Evolutionary conservation across 805 yeast genomes (phyloP).

Genomic region (Candida xiaguanensis): DNA sequence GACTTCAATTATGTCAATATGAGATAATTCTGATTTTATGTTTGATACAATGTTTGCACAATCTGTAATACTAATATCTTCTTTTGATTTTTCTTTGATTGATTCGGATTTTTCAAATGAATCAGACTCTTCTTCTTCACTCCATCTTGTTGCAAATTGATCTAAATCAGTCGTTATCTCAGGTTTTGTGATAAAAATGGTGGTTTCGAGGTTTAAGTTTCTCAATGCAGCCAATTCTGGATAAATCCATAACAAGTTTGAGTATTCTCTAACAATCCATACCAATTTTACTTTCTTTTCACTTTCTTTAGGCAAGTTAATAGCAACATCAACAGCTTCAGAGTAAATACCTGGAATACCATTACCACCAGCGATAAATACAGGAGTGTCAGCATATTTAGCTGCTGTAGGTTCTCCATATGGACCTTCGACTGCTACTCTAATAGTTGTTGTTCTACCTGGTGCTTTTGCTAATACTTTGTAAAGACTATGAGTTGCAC

Average conservation of each 20-base stretch:
- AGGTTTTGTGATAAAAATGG: slow-evolving; percentile 26
- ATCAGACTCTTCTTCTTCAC: not conserved
- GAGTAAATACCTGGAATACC: slow-evolving; percentile 40
- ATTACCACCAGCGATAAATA: slow-evolving; percentile 39
- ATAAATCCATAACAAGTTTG: slow-evolving; percentile 46
- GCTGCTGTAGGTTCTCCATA: slow-evolving; percentile 36
- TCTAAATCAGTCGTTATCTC: slow-evolving; percentile 38
- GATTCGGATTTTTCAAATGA: not conserved
- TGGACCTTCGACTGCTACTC: slow-evolving; percentile 37
- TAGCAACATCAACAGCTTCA: slow-evolving; percentile 22
- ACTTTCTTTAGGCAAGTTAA: slow-evolving; percentile 10
- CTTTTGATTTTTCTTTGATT: slow-evolving; percentile 1
- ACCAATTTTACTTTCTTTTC: slow-evolving; percentile 35
- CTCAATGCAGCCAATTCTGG: slow-evolving; percentile 33
- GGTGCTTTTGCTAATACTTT: slow-evolving; percentile 18
- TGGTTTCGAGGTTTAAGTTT: slow-evolving; percentile 20
- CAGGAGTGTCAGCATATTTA: slow-evolving; percentile 21
- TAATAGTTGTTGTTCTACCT: slow-evolving; percentile 14
- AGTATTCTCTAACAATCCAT: slow-evolving; percentile 61
- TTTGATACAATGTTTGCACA: not conserved
- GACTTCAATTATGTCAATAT: slow-evolving; percentile 31
- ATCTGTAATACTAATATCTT: not conserved
- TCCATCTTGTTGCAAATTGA: not conserved
- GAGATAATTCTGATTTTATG: slow-evolving; percentile 1
- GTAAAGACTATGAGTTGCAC: slow-evolving; percentile 24